Base-by-base conservation (phyloP, 148 eudicot species). In the Salicornia ramosissima region DNA sequence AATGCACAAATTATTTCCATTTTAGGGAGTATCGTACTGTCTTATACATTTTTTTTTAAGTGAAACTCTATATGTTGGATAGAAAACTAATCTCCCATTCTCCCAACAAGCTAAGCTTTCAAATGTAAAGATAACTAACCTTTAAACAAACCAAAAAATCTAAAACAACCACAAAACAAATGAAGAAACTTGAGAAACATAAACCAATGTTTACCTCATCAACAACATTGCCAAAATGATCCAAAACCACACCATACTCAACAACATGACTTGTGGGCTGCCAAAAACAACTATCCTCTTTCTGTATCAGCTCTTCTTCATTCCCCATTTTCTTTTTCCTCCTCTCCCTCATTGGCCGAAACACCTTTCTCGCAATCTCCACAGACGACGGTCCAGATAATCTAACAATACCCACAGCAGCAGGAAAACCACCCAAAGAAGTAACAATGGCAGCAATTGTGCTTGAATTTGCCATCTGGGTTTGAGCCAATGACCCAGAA, bases 391-490 rank as follows among this genome's bases (percentile, higher is more conserved):
- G 90, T n/a, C 99, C 99, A 0, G 99, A 95, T 71, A 95, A 67
- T 61, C 99, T 59, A 10, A 95, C 96, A 36, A 95, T 89, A 56
- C 99, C 99, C 61, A 95, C 99, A n/a, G 98, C 96, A 26, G 81
- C 88, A 31, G 98, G 85, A 10, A 89, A 87, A 5, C 99, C 97
- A 29, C 97, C 97, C 51, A 95, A 49, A 31, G 97, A 87, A 64
- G 99, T 95, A 50, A 95, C 99, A 72, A 95, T 95, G 65, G 99
- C 97, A 8, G 91, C 99, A 82, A 95, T 91, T 7, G 99, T 94
- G 67, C 83, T 81, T 11, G 82, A 69, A 50, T 63, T 67, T 29
- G 56, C 62, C 65, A 47, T 51, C 33, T 50, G 81, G 65, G 81
- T 77, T 7, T 64, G 70, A 28, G 65, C 77, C 34, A 25, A 49